phyloP scores from a whole-genome alignment of 164 flowering plant species.

The Pachysandra terminalis region DNA sequence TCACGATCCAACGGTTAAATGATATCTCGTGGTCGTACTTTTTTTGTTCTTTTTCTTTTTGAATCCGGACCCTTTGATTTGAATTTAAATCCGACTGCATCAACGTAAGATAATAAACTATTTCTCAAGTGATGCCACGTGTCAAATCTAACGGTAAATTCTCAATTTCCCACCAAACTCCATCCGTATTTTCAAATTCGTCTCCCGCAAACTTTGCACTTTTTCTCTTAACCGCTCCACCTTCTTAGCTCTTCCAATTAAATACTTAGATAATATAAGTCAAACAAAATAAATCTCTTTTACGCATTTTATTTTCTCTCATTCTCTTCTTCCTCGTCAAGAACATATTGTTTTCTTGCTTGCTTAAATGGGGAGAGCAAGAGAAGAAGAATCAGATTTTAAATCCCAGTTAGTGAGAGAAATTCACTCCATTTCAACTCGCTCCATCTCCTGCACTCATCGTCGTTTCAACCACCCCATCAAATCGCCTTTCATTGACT shows the following conservation, averaged over 20 bases:
- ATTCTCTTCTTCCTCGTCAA: neutral
- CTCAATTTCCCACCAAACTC: conserved; percentile 31
- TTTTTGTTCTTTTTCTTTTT: no score
- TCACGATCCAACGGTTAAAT: no score
- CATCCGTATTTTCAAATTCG: conserved; percentile 42
- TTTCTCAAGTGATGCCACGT: conserved; percentile 19
- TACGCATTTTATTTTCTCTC: neutral
- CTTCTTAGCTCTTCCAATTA: conserved; percentile 9
- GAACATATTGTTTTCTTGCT: neutral
- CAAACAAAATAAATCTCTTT: neutral
- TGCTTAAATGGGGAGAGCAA: conserved; percentile 28
- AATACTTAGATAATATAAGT: no score
- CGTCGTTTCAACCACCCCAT: neutral
- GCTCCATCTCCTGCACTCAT: conserved; percentile 17
- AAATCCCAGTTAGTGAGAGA: conserved; percentile 53
- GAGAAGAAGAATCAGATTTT: conserved; percentile 25
- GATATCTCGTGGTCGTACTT: no score
- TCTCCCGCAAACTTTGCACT: conserved; percentile 40
- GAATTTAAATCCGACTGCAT: no score
- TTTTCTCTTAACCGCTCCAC: conserved; percentile 65
- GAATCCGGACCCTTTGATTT: no score
- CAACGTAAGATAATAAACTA: no score
- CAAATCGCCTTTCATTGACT: conserved; percentile 52
- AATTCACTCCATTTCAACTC: conserved; percentile 49
- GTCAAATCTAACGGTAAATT: conserved; percentile 31